Percentiles rank a stretch among this genome's conserved stretches.
These are phyloP conservation scores for Cocos nucifera DNA, from an alignment of 176 grass and related monocot genomes.

Conservation along the genomic window DNA sequence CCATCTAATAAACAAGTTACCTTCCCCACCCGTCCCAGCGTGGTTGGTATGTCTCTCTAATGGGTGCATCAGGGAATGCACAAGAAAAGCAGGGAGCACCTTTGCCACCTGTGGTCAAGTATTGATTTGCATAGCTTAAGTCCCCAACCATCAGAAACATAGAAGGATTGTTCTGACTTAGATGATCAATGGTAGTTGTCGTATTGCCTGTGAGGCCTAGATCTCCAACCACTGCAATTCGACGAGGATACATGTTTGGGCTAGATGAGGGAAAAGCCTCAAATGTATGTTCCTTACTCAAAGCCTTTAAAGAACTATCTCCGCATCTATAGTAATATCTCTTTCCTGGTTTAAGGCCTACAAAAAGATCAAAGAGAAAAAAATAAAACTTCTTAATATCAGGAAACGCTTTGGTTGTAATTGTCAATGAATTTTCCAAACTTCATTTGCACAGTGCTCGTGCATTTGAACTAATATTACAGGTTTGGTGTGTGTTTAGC, in stretches of 20 bases:
- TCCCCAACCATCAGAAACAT: slow-evolving; percentile 78
- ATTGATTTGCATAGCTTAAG: slow-evolving; percentile 75
- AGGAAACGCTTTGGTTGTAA: too few relatives aligned
- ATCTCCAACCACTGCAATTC: slow-evolving; percentile 71
- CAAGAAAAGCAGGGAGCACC: slow-evolving; percentile 76
- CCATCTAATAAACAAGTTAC: slow-evolving; percentile 15
- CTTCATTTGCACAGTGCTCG: too few relatives aligned
- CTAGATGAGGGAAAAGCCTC: slow-evolving; percentile 38
- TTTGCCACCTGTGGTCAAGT: slow-evolving; percentile 65
- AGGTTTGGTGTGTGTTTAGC: too few relatives aligned
- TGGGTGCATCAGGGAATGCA: slow-evolving; percentile 59
- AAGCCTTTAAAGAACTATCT: slow-evolving; percentile 43
- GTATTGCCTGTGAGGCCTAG: slow-evolving; percentile 86
- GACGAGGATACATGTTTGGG: slow-evolving; percentile 29
- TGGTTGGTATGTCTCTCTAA: slow-evolving; percentile 78
- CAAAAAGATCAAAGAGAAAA: not conserved
- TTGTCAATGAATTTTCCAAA: too few relatives aligned
- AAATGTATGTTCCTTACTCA: slow-evolving; percentile 58
- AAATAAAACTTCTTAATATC: not conserved
- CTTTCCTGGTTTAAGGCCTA: slow-evolving; percentile 36
- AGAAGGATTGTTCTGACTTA: slow-evolving; percentile 52
- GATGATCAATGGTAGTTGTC: slow-evolving; percentile 69
- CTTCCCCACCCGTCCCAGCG: slow-evolving; percentile 90
- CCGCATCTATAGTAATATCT: slow-evolving; percentile 85
- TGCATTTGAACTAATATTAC: too few relatives aligned